Conservation (phyloP, 1,139 yeast genomes). For the Yamadazyma dushanensis region DNA sequence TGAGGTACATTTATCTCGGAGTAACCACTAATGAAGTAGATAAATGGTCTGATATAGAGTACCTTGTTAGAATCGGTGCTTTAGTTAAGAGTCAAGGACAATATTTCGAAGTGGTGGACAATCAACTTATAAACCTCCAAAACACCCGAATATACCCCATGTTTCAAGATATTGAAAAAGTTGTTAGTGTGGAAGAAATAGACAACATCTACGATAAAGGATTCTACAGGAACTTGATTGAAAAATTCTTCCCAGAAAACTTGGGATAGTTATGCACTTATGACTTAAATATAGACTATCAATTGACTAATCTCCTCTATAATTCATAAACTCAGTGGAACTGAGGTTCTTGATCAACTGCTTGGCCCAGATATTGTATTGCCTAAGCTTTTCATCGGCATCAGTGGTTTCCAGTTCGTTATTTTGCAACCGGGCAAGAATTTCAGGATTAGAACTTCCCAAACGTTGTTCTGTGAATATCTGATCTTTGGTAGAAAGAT, state of each 20-base stretch:
- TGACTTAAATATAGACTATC: background rate
- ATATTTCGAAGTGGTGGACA: constrained; percentile 22
- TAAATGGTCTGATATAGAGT: constrained; percentile 79
- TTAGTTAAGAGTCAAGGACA: constrained; percentile 22
- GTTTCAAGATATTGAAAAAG: constrained; percentile 6
- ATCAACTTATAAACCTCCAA: constrained; percentile 14
- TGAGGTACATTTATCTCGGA: constrained; percentile 68
- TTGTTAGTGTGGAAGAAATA: constrained; percentile 33
- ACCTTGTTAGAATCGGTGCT: constrained; percentile 46
- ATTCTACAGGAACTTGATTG: constrained; percentile 44
- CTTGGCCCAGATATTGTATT: constrained; percentile 9
- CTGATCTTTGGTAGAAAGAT: constrained; percentile 42
- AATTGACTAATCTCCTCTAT: background rate
- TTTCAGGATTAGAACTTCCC: constrained; percentile 17
- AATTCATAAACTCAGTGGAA: constrained; percentile 74
- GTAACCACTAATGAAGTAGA: constrained; percentile 87
- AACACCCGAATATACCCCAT: constrained; percentile 11
- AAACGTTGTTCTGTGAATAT: constrained; percentile 36
- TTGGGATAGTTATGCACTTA: background rate
- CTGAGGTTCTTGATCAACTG: constrained; percentile 19
- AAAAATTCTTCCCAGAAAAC: constrained; percentile 4
- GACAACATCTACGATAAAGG: constrained; percentile 72
- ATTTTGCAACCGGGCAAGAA: constrained; percentile 7
- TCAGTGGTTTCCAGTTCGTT: constrained; percentile 6
- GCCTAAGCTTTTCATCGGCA: constrained; percentile 7